phyloP scores from a whole-genome alignment of 2,329 filamentous ascomycete genomes.

The Magnaporthiopsis incrustans region DNA sequence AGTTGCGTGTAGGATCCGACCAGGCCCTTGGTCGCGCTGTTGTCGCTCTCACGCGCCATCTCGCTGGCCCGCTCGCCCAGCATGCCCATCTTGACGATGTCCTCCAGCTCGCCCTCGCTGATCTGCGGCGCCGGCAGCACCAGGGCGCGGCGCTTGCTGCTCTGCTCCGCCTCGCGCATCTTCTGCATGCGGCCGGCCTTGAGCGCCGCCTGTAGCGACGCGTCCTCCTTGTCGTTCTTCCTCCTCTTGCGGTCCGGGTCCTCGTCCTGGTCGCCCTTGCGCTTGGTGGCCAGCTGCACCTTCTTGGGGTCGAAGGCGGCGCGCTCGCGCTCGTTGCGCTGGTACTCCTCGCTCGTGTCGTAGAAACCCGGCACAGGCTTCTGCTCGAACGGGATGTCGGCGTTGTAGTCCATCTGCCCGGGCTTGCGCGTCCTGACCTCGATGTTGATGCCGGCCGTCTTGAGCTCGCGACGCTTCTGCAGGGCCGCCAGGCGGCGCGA shows the following conservation, averaged over 20 bases:
- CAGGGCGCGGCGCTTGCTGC: conserved; percentile 82
- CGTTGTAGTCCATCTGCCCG: conserved; percentile 99
- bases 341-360: conserved; percentile 78
- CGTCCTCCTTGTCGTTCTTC: conserved; percentile 79
- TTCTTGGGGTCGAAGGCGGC: conserved; percentile 87
- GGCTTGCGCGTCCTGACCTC: conserved; percentile 87
- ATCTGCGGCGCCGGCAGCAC: conserved; percentile 85
- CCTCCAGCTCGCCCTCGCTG: conserved; percentile 84
- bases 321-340: conserved; percentile 73
- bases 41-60: conserved; percentile 70
- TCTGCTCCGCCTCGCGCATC: conserved; percentile 92
- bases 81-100: conserved; percentile 98
- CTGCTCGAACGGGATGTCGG: conserved; percentile 96
- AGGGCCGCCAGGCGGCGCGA: conserved; percentile 81
- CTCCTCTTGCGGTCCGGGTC: conserved; percentile 73
- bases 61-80: conserved; percentile 77
- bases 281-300: conserved; percentile 76
- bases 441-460: conserved; percentile 96
- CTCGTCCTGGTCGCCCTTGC: conserved; percentile 86
- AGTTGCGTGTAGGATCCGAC: conserved; percentile 72
- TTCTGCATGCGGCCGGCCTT: conserved; percentile 93
- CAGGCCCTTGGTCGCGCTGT: conserved; percentile 75
- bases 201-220: conserved; percentile 75
- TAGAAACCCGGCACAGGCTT: conserved; percentile 83
- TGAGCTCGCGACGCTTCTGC: conserved; percentile 92